A percentile compares a stretch with the other conserved stretches of the same genome.
Evolutionary conservation across 495 filamentous ascomycete species (phyloP).

Genomic region (Pyrenula aspistea): DNA sequence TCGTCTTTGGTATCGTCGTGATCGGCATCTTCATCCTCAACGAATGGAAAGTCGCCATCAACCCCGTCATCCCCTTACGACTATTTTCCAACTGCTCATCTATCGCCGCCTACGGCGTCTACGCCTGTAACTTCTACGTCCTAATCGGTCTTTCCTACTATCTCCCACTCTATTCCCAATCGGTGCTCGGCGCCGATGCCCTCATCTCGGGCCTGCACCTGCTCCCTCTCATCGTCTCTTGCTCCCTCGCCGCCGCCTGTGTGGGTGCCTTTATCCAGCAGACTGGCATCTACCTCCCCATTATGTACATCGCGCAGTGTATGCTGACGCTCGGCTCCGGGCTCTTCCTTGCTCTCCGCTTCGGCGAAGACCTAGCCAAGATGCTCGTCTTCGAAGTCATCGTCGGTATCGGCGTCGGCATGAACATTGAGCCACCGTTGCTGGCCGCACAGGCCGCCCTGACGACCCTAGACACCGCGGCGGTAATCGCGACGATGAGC

Average conservation of each 20-base stretch:
- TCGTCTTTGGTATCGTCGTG: conserved; percentile 52
- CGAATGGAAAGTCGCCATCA: conserved; percentile 55
- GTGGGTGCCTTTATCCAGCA: conserved; percentile 35
- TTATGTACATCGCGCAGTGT: conserved; percentile 37
- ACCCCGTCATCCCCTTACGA: conserved; percentile 53
- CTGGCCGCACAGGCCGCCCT: conserved; percentile 10
- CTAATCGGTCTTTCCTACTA: conserved; percentile 36
- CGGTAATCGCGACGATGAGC: conserved; percentile 20
- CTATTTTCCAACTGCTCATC: conserved; percentile 42
- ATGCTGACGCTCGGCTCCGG: conserved; percentile 28
- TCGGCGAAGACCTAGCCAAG: conserved; percentile 8
- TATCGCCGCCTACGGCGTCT: conserved; percentile 23
- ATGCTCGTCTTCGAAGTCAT: conserved; percentile 17
- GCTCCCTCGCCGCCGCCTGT: conserved; percentile 41
- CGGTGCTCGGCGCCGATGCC: conserved; percentile 49
- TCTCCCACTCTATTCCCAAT: conserved; percentile 41
- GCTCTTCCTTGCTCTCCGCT: conserved; percentile 14
- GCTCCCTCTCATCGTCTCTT: conserved; percentile 51
- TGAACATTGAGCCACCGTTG: conserved; percentile 13
- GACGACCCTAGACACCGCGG: conserved; percentile 1
- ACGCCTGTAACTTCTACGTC: conserved; percentile 26
- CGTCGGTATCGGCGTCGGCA: conserved; percentile 6
- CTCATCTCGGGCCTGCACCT: conserved; percentile 60
- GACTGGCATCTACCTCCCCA: conserved; percentile 35
- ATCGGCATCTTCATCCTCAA: conserved; percentile 46